phyloP scores from a whole-genome alignment of 495 filamentous ascomycete species.

The Talaromyces wortmannii region DNA sequence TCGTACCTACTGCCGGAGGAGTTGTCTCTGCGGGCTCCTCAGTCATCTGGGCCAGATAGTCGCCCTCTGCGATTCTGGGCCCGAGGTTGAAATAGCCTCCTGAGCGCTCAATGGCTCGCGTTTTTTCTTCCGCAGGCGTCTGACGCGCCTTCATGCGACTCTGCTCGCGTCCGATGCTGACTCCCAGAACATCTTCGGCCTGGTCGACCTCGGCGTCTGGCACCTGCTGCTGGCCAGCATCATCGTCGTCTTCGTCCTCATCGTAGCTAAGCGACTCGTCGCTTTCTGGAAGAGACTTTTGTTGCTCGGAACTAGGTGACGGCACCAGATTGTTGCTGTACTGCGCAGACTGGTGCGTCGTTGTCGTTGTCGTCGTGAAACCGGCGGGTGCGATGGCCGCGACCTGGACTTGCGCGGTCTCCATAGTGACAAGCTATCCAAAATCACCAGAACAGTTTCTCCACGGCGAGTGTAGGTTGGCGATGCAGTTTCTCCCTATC shows the following conservation, averaged over 20 bases:
- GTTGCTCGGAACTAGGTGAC: no score
- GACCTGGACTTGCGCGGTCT: no score
- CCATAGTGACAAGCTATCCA: no score
- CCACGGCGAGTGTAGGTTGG: no score
- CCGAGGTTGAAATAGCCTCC: constrained; percentile 47
- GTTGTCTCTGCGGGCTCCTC: neutral
- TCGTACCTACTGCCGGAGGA: neutral
- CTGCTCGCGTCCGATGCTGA: constrained; percentile 68
- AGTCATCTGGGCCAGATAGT: neutral
- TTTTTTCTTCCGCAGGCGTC: constrained; percentile 72
- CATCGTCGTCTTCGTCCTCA: neutral
- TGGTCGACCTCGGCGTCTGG: constrained; percentile 12
- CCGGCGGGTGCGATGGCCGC: no score
- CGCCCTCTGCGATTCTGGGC: constrained; percentile 3
- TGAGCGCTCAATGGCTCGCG: constrained; percentile 53
- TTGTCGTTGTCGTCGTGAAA: no score
- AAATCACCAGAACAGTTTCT: no score
- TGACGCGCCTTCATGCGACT: constrained; percentile 62
- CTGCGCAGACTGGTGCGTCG: no score
- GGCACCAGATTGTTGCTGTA: no score
- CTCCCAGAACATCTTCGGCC: constrained; percentile 62
- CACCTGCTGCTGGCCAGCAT: neutral
- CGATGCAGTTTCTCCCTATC: no score
- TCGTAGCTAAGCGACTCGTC: neutral
- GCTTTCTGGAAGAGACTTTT: neutral